These are phyloP conservation scores for Caloboletus inedulis DNA, from an alignment of 1,284 basidiomycete genomes.

Conservation along the genomic window DNA sequence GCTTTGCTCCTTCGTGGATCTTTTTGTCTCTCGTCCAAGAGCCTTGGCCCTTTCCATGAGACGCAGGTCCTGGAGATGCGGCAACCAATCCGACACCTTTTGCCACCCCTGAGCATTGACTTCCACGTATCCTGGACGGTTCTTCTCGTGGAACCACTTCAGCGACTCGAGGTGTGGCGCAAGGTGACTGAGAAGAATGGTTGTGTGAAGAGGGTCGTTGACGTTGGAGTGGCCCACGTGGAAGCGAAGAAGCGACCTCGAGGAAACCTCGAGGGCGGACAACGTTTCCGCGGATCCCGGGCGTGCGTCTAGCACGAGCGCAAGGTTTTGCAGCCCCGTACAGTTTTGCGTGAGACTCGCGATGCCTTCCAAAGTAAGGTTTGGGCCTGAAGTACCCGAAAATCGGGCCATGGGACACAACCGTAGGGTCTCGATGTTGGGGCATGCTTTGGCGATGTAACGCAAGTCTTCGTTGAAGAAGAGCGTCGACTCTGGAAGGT, in stretches of 20 bases:
- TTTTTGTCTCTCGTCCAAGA: constrained; percentile 29
- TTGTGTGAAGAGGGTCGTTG: constrained; percentile 59
- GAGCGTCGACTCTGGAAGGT: constrained; percentile 68
- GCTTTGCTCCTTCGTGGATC: constrained; percentile 42
- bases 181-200: constrained; percentile 71
- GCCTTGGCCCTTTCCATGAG: constrained; percentile 53
- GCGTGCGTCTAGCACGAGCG: constrained; percentile 60
- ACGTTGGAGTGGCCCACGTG: constrained; percentile 73
- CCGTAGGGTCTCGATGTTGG: constrained; percentile 60
- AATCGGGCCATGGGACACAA: constrained; percentile 67
- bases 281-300: constrained; percentile 46
- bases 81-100: constrained; percentile 60
- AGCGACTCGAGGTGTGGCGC: constrained; percentile 64
- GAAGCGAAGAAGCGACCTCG: constrained; percentile 59
- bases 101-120: constrained; percentile 66
- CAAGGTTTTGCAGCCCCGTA: constrained; percentile 58
- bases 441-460: constrained; percentile 56
- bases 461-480: constrained; percentile 59
- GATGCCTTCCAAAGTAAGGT: constrained; percentile 56
- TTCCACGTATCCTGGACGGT: constrained; percentile 64
- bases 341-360: constrained; percentile 56
- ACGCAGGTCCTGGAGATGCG: constrained; percentile 64
- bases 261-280: constrained; percentile 47
- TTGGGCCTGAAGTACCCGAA: constrained; percentile 46
- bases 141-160: constrained; percentile 73